Evolutionary conservation across 257 asterid species (phyloP).

Genomic region (Nicotiana knightiana): DNA sequence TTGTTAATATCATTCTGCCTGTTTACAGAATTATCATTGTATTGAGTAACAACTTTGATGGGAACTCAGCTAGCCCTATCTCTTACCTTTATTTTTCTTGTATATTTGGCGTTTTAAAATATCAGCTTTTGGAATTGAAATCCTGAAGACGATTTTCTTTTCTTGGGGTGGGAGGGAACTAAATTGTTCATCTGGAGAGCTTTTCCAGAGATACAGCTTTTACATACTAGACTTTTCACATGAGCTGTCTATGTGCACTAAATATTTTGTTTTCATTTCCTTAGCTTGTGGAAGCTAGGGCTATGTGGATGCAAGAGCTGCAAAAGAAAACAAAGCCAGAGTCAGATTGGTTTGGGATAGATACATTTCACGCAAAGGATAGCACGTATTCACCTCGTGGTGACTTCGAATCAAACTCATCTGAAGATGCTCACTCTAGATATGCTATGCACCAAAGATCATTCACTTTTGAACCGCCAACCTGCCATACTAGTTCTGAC

Average conservation of each 20-base stretch:
- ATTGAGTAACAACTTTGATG: neutral
- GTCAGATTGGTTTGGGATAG: conserved; percentile 48
- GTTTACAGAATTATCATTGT: neutral
- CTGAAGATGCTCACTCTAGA: conserved; percentile 36
- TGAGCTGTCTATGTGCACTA: neutral
- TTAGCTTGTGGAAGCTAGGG: conserved; percentile 78
- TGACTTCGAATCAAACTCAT: conserved; percentile 24
- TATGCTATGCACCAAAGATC: conserved; percentile 20
- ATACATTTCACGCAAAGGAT: conserved; percentile 38
- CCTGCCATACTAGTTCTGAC: conserved; percentile 24
- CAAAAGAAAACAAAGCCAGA: conserved; percentile 68
- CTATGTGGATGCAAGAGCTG: conserved; percentile 90
- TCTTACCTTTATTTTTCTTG: too few relatives aligned
- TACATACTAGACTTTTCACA: neutral
- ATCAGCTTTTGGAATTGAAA: neutral
- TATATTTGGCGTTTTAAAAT: too few relatives aligned
- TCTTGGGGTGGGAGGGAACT: neutral
- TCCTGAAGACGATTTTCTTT: neutral
- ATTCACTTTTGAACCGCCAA: conserved; percentile 33
- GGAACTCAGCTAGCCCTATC: neutral
- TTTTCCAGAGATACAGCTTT: neutral
- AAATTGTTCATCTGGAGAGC: neutral
- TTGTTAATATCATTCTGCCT: conserved; percentile 13
- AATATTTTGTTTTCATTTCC: neutral
- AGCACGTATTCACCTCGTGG: conserved; percentile 37